These are phyloP conservation scores for Miscanthus lutarioriparius DNA, from an alignment of 176 grass and related monocot species.

Conservation along the genomic window DNA sequence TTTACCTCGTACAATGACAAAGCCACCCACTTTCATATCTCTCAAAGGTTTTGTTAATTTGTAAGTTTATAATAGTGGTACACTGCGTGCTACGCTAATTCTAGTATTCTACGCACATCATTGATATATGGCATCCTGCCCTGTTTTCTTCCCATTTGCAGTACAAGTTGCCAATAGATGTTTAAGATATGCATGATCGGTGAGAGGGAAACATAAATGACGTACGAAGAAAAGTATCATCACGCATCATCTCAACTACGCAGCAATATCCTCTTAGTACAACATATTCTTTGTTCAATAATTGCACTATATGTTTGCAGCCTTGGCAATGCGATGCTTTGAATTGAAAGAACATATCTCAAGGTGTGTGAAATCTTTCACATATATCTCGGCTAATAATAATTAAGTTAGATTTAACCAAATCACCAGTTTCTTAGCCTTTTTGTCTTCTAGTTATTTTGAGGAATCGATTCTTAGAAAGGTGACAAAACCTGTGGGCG, in stretches of 20 bases:
- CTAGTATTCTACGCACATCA: not conserved
- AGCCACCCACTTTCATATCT: not conserved
- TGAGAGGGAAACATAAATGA: not conserved
- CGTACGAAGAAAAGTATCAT: not conserved
- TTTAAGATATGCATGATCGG: not conserved
- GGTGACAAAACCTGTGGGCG: not conserved
- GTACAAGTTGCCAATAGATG: not conserved
- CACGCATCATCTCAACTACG: not conserved
- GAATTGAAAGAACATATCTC: not conserved
- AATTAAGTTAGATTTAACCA: not conserved
- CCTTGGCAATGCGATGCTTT: not conserved
- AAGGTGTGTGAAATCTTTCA: not conserved
- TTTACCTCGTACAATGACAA: conserved; percentile 14
- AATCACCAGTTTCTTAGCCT: not conserved
- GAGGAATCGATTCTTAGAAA: not conserved
- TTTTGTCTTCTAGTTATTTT: not conserved
- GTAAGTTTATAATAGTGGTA: not conserved
- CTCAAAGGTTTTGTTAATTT: not conserved
- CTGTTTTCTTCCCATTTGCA: not conserved
- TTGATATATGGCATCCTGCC: not conserved
- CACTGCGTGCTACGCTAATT: not conserved
- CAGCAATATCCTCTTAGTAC: not conserved
- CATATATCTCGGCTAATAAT: no score
- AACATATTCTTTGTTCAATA: no score
- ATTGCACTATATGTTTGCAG: not conserved